Percentiles rank a stretch among this genome's conserved stretches.
Evolutionary conservation across 345 rosid genomes (phyloP).

Genomic region (Populus ilicifolia): DNA sequence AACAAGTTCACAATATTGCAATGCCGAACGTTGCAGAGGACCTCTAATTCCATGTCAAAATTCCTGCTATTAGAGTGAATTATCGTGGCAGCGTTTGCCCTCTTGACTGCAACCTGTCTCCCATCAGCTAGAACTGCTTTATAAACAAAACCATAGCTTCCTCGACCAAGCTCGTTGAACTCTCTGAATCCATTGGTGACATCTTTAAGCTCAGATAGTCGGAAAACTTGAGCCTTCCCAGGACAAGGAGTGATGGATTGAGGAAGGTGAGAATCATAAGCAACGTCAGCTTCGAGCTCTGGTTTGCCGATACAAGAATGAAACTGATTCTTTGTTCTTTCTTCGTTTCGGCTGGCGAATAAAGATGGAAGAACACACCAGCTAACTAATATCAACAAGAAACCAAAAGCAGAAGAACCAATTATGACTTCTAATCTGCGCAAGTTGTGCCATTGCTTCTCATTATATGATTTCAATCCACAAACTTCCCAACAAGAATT

Average conservation of each 20-base stretch:
- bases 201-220: constrained; percentile 83
- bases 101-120: constrained; percentile 78
- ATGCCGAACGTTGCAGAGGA: constrained; percentile 73
- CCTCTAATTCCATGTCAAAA: constrained; percentile 71
- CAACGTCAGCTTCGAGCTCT: constrained; percentile 41
- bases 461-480: constrained; percentile 39
- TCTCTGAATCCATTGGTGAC: constrained; percentile 93
- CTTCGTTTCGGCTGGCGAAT: constrained; percentile 33
- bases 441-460: constrained; percentile 47
- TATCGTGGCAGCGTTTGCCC: constrained; percentile 92
- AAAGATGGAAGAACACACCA: constrained; percentile 51
- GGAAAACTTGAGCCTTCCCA: constrained; percentile 70
- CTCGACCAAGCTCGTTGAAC: constrained; percentile 86
- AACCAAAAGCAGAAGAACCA: constrained; percentile 44
- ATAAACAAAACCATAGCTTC: constrained; percentile 89
- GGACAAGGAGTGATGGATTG: constrained; percentile 44
- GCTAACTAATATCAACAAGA: constrained; percentile 40
- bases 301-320: constrained; percentile 59
- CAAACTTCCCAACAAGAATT: constrained; percentile 70
- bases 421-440: constrained; percentile 38
- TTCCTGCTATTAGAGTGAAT: constrained; percentile 76
- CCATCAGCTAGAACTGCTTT: constrained; percentile 78
- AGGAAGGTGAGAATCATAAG: constrained; percentile 31
- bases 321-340: constrained; percentile 37
- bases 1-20: constrained; percentile 76